Conservation (phyloP, 306 rosid species). For the Sicyos edulis region DNA sequence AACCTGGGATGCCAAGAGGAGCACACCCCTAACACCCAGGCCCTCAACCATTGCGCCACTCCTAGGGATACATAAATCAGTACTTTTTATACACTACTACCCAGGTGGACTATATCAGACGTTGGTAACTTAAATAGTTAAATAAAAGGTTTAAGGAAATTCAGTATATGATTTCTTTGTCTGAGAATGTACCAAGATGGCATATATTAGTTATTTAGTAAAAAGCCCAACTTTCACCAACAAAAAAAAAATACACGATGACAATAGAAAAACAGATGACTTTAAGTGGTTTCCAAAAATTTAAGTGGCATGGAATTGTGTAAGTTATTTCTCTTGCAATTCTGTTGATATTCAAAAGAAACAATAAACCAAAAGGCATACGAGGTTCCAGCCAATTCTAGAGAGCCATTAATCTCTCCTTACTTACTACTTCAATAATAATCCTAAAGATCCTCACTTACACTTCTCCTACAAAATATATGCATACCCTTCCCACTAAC, state of each 20-base stretch:
- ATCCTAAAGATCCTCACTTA: neutral
- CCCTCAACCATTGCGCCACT: too few species aligned
- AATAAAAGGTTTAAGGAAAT: neutral
- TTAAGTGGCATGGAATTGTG: neutral
- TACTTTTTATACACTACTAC: neutral
- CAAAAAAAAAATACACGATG: neutral
- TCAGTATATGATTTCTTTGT: neutral
- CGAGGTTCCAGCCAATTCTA: neutral
- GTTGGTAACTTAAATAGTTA: neutral
- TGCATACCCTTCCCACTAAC: neutral
- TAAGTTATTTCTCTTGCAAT: neutral
- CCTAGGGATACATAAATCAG: neutral
- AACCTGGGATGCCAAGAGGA: too few species aligned
- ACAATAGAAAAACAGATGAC: neutral
- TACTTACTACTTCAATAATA: neutral
- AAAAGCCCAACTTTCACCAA: neutral
- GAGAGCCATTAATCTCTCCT: neutral
- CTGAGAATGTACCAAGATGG: neutral
- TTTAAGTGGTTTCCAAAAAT: neutral
- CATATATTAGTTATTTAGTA: neutral
- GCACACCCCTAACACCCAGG: too few species aligned
- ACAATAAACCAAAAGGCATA: conserved; percentile 2
- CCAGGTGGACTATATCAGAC: neutral
- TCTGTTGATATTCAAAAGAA: neutral
- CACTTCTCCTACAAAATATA: neutral